Evolutionary conservation across 2,329 filamentous ascomycete genomes (phyloP), one percentile per base, ranked within the genome.

Genomic region (Xylariaceae sp.): DNA sequence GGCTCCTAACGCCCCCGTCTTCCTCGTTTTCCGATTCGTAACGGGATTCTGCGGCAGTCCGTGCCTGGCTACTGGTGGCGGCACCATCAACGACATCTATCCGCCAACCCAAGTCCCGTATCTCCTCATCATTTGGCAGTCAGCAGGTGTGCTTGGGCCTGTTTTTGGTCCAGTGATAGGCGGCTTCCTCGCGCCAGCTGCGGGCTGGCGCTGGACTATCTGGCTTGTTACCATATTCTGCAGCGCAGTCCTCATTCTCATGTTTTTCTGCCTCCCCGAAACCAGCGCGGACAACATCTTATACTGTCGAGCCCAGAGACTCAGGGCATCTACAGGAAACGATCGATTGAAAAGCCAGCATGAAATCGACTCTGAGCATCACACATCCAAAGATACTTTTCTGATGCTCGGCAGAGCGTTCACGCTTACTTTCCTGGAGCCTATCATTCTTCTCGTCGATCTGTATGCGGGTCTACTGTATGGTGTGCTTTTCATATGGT

Each of bases 221-320:
- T 73, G 69, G 80, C 79, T 38, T 71, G 78, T 30, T 1, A 61
- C 74, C 9, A 50, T 72, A 22, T 58, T 63, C 28, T 73, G 60
- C 19, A 54, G 60, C 30, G 49, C 57, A 11, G 57, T 63, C 4
- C 59, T 67, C 2, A 60, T 60, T 37, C 35, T 26, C 6, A 11
- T 85, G 13, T 43, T 58, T 30, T 55, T 78, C 46, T 66, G 72
- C 41, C 64, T 81, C 8, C 78, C 78, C 0, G 77, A 81, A 56
- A 81, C 78, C 0, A 68, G 60, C 11, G 59, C 70, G 0, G 59
- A 66, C 2, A 79, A 71, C 41, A 78, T 81, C 48, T 65, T 81
- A 2, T 65, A 74, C 34, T 68, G 68, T 13, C 70, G 77, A 12
- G 73, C 76, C 2, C 59, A 61, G 19, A 69, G 78, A 4, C 64